Evolutionary conservation across 139 green algal species (phyloP).

Genomic region (Chlorella ohadii): DNA sequence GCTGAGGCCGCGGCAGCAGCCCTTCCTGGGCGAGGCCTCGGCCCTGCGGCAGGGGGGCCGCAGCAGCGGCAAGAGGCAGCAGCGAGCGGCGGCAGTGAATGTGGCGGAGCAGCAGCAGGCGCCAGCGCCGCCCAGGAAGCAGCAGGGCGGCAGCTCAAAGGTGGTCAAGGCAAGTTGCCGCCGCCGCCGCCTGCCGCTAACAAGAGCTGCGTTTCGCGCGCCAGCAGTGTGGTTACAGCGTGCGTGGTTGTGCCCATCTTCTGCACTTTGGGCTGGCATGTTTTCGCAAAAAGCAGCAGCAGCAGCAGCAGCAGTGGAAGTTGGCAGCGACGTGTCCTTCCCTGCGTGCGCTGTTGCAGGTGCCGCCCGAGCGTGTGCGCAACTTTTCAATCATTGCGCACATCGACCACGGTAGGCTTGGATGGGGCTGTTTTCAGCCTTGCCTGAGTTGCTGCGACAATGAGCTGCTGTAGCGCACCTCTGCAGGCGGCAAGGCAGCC

Average conservation of each 20-base stretch:
- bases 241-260: no score
- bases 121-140: background rate
- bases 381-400: conserved; percentile 85
- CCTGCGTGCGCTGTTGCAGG: conserved; percentile 23
- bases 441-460: no score
- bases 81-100: background rate
- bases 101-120: background rate
- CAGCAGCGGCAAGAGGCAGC: background rate
- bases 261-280: no score
- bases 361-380: conserved; percentile 61
- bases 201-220: no score
- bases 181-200: background rate
- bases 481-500: no score
- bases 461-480: no score
- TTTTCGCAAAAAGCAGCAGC: background rate
- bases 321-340: background rate
- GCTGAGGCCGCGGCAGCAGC: background rate
- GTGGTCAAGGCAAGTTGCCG: conserved; percentile 37
- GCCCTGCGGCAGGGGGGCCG: background rate
- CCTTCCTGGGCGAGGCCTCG: conserved; percentile 11
- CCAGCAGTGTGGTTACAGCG: no score
- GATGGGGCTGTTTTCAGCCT: no score
- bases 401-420: conserved; percentile 74
- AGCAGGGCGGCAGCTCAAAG: conserved; percentile 20
- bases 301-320: background rate